Base-by-base conservation (phyloP, 768 basidiomycete species). In the Asterophora parasitica region DNA sequence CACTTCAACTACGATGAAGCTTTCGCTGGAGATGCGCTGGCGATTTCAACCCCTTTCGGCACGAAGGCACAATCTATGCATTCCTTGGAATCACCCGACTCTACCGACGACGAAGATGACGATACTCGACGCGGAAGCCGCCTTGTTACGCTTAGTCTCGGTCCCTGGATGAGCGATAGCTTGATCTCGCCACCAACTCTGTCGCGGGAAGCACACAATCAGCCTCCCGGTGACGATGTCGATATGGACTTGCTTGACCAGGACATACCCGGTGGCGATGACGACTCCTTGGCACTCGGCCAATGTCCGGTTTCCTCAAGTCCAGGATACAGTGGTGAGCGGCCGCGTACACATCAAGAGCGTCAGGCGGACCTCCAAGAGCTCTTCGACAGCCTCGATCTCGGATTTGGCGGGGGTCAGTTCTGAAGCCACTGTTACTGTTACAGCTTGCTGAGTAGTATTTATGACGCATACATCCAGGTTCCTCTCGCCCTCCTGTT, bases 181-280 rank as follows among this genome's bases (percentile, higher is more conserved):
- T 54, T 74, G 15, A 71, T 74, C 33, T 74, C 72, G n/a, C 61
- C 68, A 3, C 72, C 72, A n/a, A 69, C 65, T 3, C 49, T 51
- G 12, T 65, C 39, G 11, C 33, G 11, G 9, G 15, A 39, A 42
- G 51, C 52, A 58, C 53, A 53, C 51, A 51, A 13, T 30, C 50
- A n/a, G 5, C 28, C n/a, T 27, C 15, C 32, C 1, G 42, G 46
- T 11, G 37, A 46, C 12, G 37, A 49, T 27, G 17, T n/a, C 7
- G 26, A 51, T 27, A 41, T 43, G 17, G 12, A 31, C 7, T 32
- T 15, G 15, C n/a, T 26, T 12, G 26, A 39, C 20, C 8, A 34
- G 6, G 40, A 15, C 13, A 37, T 8, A 3, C 16, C 12, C 33
- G 12, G 4, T 10, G 43, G 39, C 10, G 19, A 42, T 11, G 35